A percentile compares a stretch with the other conserved stretches of the same genome.
phyloP scores from a whole-genome alignment of 2,329 filamentous ascomycete genomes.

The Neofusicoccum cordaticola region DNA sequence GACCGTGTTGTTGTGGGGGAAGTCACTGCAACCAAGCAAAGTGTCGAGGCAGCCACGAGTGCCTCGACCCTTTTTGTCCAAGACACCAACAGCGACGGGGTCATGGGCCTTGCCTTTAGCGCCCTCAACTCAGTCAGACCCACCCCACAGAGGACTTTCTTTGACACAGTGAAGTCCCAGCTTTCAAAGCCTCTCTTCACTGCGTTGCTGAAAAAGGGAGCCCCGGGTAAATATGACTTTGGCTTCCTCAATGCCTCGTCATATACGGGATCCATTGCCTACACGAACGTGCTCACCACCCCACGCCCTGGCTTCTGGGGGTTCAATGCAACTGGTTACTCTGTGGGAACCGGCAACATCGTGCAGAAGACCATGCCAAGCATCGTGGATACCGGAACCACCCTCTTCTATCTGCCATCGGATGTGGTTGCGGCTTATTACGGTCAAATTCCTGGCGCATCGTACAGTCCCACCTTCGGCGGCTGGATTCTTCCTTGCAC shows the following conservation, averaged over 20 bases:
- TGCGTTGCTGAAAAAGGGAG: slow-evolving; percentile 53
- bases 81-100: slow-evolving; percentile 56
- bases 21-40: slow-evolving; percentile 59
- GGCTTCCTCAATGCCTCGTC: slow-evolving; percentile 58
- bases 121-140: slow-evolving; percentile 58
- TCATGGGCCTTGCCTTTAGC: slow-evolving; percentile 62
- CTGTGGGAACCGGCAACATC: slow-evolving; percentile 46
- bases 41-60: slow-evolving; percentile 61
- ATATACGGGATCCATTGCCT: slow-evolving; percentile 58
- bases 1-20: slow-evolving; percentile 63
- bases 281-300: slow-evolving; percentile 51
- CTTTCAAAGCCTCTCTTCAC: slow-evolving; percentile 57
- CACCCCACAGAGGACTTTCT: slow-evolving; percentile 53
- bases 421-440: slow-evolving; percentile 60
- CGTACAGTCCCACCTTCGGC: slow-evolving; percentile 47
- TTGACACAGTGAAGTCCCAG: slow-evolving; percentile 55
- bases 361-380: slow-evolving; percentile 45
- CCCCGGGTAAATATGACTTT: slow-evolving; percentile 53
- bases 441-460: slow-evolving; percentile 51
- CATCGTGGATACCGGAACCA: slow-evolving; percentile 71
- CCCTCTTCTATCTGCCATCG: slow-evolving; percentile 59
- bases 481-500: slow-evolving; percentile 57
- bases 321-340: slow-evolving; percentile 57
- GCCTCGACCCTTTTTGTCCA: slow-evolving; percentile 55
- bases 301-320: slow-evolving; percentile 56